phyloP scores from a whole-genome alignment of 1,284 basidiomycete species.

The Chiua sp. region DNA sequence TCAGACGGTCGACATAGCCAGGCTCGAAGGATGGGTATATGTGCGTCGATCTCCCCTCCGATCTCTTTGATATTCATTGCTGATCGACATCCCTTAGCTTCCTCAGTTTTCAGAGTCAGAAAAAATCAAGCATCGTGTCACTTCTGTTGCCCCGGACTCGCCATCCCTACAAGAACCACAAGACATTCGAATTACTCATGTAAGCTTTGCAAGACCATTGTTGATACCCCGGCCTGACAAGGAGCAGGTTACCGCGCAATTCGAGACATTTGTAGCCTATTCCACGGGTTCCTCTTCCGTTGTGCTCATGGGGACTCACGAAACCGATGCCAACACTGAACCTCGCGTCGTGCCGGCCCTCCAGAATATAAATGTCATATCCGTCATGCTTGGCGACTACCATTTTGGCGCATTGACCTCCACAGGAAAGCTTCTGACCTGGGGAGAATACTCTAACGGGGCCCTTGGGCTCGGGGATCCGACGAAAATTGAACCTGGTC shows the following conservation, averaged over 20 bases:
- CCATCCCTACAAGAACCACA: conserved; percentile 39
- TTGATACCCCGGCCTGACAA: conserved; percentile 15
- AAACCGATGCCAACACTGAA: conserved; percentile 44
- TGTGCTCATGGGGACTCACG: conserved; percentile 65
- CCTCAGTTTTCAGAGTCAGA: conserved; percentile 70
- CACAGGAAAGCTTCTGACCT: conserved; percentile 79
- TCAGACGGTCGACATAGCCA: conserved; percentile 41
- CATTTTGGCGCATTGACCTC: conserved; percentile 86
- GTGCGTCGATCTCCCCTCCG: conserved; percentile 48
- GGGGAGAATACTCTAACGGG: conserved; percentile 81
- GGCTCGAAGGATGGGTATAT: conserved; percentile 71
- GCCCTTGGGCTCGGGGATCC: conserved; percentile 87
- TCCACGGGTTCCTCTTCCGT: conserved; percentile 70
- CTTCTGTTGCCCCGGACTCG: conserved; percentile 44
- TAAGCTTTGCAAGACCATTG: conserved; percentile 35
- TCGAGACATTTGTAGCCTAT: conserved; percentile 80
- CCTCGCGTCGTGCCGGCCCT: conserved; percentile 73
- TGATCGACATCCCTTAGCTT: conserved; percentile 49
- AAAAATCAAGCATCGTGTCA: conserved; percentile 49
- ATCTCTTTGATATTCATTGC: neutral
- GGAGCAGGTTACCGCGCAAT: conserved; percentile 83
- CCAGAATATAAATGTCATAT: conserved; percentile 78
- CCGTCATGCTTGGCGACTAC: conserved; percentile 89
- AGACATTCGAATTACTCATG: conserved; percentile 71
- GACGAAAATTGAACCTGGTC: conserved; percentile 49